Evolutionary conservation across 2,329 filamentous ascomycete species (phyloP), one percentile per base, ranked within the genome.

Genomic region (Sordariomycetes sp.): DNA sequence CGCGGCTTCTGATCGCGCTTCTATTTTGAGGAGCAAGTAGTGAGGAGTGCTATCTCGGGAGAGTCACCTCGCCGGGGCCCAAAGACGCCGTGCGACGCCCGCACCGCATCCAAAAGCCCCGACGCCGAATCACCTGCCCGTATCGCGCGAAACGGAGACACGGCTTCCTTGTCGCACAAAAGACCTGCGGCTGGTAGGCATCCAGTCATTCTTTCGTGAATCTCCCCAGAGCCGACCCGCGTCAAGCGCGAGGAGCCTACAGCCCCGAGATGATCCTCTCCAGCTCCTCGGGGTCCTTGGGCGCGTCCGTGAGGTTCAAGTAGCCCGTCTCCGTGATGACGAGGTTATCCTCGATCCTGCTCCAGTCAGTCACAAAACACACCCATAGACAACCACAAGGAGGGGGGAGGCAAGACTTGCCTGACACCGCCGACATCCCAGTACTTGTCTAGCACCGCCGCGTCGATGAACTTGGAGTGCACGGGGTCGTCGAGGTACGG

Each of bases 371-470:
- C 39, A 2, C 17, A n/a, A n/a, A n/a, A 2, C n/a, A n/a, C 36
- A n/a, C 36, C 3, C 28, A 32, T 8, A 32, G 3, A 32, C n/a
- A 45, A 7, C 7, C 15, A 17, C 65, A 59, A 56, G 6, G 7
- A 39, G 52, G 4, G 15, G 13, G 34, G 2, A 22, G 1, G 45
- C 10, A 22, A 10, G 12, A 3, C 78, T 66, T 65, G 81, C 72
- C 85, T 78, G 13, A 90, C 85, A 62, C 87, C 87, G 12, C 87
- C 87, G 1, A 90, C 90, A 56, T 86, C 81, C 84, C 90, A 91
- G 71, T 94, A 96, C 63, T 80, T 81, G 13, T 89, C 78, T 45
- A 96, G 70, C 1, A 91, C 86, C 22, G 76, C 72, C 48, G 76
- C 73, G 65, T 96, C 83, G 64, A 96, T 95, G 66, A 84, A 95